Evolutionary conservation across 805 yeast genomes (phyloP).

Genomic region (Wickerhamiella cacticola): DNA sequence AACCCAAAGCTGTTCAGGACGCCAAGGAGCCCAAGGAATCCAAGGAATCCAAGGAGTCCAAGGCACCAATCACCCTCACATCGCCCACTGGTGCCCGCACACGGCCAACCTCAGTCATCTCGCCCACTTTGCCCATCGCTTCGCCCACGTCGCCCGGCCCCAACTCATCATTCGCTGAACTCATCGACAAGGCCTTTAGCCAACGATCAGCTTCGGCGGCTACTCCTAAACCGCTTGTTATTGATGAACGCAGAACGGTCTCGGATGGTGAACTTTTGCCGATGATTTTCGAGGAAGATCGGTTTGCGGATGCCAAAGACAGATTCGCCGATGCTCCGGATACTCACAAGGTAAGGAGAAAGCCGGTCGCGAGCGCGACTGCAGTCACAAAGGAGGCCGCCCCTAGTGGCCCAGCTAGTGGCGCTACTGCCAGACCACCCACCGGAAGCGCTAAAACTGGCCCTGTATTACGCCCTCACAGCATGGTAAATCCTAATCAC

Average conservation of each 20-base stretch:
- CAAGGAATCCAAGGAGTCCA: background rate
- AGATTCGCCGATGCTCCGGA: conserved; percentile 23
- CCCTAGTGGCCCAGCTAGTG: too few species aligned
- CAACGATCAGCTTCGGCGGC: conserved; percentile 9
- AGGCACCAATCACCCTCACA: background rate
- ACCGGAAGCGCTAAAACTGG: conserved; percentile 8
- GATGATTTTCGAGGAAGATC: conserved; percentile 30
- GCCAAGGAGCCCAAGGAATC: too few species aligned
- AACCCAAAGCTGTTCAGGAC: background rate
- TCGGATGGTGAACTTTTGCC: conserved; percentile 25
- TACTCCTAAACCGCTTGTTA: conserved; percentile 5
- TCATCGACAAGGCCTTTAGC: conserved; percentile 25
- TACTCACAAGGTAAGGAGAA: background rate
- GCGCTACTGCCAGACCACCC: background rate
- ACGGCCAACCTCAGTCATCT: background rate
- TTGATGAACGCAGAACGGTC: conserved; percentile 10
- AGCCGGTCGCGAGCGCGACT: background rate
- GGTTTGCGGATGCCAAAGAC: conserved; percentile 14
- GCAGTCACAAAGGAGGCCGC: too few species aligned
- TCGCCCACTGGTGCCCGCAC: background rate
- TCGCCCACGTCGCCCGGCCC: background rate
- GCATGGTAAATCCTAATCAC: background rate
- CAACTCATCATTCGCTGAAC: conserved; percentile 22
- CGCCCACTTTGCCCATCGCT: background rate
- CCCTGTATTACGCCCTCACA: conserved; percentile 5